phyloP scores from a whole-genome alignment of 441 rosid species.

The Bruguiera hainesii region DNA sequence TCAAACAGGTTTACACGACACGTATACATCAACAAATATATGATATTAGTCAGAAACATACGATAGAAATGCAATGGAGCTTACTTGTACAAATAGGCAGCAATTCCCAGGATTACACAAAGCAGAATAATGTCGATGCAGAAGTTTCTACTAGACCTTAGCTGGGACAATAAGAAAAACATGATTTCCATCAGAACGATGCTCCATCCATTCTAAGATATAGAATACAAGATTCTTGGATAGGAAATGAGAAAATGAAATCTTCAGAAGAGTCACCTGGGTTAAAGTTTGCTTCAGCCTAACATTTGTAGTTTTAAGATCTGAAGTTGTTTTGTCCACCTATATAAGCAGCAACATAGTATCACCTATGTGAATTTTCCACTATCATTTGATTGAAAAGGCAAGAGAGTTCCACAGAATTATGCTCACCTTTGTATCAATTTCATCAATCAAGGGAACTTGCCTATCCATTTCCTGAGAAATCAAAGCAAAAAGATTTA shows the following conservation, averaged over 20 bases:
- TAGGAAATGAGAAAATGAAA: background rate
- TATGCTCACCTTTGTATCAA: constrained; percentile 53
- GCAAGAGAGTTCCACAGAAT: background rate
- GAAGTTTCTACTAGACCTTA: constrained; percentile 91
- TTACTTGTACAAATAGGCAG: constrained; percentile 93
- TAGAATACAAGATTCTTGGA: too few relatives aligned
- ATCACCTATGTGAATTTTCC: background rate
- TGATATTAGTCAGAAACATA: background rate
- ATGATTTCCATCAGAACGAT: background rate
- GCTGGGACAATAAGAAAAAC: constrained; percentile 32
- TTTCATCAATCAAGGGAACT: constrained; percentile 82
- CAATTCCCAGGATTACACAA: constrained; percentile 77
- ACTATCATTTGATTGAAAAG: background rate
- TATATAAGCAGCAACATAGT: constrained; percentile 20
- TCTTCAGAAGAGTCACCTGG: background rate
- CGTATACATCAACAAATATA: too few relatives aligned
- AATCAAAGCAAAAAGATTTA: background rate
- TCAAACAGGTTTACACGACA: background rate
- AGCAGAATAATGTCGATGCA: constrained; percentile 81
- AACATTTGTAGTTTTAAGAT: constrained; percentile 23
- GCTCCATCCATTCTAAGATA: too few relatives aligned
- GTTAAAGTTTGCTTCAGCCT: background rate
- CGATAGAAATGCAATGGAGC: constrained; percentile 17
- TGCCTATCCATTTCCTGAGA: constrained; percentile 67
- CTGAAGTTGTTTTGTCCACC: constrained; percentile 73